A percentile compares a stretch with the other conserved stretches of the same genome.
phyloP scores from a whole-genome alignment of 2,329 filamentous ascomycete species.

The Tolypocladium tundrense region DNA sequence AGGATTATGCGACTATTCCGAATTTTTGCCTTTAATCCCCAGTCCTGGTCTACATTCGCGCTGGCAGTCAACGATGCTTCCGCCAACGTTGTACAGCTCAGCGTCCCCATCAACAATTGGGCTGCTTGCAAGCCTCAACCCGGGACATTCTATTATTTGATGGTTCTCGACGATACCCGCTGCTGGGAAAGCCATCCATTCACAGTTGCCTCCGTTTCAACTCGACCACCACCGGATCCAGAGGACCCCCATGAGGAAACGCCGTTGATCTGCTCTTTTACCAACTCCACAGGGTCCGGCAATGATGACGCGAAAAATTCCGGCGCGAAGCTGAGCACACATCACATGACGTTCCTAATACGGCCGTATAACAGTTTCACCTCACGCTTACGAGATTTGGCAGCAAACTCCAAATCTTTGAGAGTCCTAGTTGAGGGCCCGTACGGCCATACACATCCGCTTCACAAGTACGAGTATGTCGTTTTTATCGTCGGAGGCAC shows the following conservation, averaged over 20 bases:
- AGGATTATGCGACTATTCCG: conserved; percentile 33
- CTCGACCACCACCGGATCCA: conserved; percentile 8
- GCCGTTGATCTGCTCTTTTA: not conserved
- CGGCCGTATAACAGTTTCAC: conserved; percentile 36
- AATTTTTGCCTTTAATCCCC: conserved; percentile 27
- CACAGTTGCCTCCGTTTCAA: conserved; percentile 26
- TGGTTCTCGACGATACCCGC: conserved; percentile 25
- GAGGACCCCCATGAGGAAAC: conserved; percentile 16
- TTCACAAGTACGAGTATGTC: conserved; percentile 26
- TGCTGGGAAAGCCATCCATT: conserved; percentile 43
- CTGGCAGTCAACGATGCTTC: conserved; percentile 22
- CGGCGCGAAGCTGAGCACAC: not conserved
- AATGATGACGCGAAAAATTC: not conserved
- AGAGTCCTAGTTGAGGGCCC: conserved; percentile 33
- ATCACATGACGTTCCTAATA: conserved; percentile 29
- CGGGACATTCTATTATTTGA: conserved; percentile 36
- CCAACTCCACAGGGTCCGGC: not conserved
- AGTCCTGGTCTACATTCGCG: conserved; percentile 24
- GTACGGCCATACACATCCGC: conserved; percentile 29
- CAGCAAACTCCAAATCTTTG: conserved; percentile 12
- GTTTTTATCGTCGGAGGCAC: conserved; percentile 35
- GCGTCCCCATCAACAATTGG: conserved; percentile 20
- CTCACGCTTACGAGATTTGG: conserved; percentile 21
- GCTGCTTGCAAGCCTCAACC: conserved; percentile 23
- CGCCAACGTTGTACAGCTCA: conserved; percentile 31